Evolutionary conservation across 345 rosid genomes (phyloP).

Genomic region (Eucalyptus lansdowneana): DNA sequence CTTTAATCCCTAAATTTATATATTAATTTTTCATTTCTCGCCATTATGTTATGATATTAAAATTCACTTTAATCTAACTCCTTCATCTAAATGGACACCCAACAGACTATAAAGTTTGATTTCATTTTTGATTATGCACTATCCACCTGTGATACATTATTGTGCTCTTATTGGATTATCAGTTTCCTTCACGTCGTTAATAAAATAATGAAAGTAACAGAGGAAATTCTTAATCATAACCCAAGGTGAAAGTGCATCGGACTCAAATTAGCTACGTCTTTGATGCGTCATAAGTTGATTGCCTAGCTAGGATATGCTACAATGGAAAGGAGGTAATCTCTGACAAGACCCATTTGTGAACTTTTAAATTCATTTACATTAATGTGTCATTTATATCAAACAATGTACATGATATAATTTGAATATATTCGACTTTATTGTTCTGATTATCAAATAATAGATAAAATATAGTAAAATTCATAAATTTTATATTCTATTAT

Average conservation of each 20-base stretch:
- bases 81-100: not conserved
- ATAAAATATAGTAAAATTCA: rapidly evolving
- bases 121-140: not conserved
- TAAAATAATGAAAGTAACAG: rapidly evolving
- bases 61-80: not conserved
- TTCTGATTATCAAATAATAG: rapidly evolving
- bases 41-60: not conserved
- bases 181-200: rapidly evolving
- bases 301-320: not conserved
- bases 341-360: rapidly evolving
- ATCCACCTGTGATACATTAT: not conserved
- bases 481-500: no score
- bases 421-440: rapidly evolving
- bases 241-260: not conserved
- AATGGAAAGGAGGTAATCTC: rapidly evolving
- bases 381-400: no score
- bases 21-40: not conserved
- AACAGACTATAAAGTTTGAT: rapidly evolving
- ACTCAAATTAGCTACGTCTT: not conserved
- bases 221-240: not conserved
- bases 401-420: no score
- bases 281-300: not conserved
- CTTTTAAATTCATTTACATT: no score
- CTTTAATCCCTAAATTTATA: not conserved
- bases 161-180: not conserved